Conservation (phyloP, 305 asterid genomes). For the Fraxinus greggii region DNA sequence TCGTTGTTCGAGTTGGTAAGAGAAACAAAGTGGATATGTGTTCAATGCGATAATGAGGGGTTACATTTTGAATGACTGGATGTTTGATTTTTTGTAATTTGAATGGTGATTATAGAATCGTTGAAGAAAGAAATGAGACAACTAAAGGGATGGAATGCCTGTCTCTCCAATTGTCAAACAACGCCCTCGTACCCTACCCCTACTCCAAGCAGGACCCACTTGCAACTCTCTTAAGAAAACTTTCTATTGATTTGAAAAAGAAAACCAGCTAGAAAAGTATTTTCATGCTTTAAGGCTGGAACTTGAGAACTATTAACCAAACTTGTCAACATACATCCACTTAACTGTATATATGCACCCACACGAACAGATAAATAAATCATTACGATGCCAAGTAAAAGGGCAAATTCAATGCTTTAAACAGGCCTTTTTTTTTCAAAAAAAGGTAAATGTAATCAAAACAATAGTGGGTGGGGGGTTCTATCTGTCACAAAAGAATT, state of each 20-base stretch:
- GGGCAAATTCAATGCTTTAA: background rate
- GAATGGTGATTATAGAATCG: background rate
- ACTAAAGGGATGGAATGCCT: background rate
- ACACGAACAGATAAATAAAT: background rate
- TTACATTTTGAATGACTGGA: background rate
- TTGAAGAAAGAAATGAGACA: background rate
- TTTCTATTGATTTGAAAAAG: background rate
- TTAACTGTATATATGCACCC: background rate
- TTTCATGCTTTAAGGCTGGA: slow-evolving; percentile 44
- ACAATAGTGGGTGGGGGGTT: slow-evolving; percentile 21
- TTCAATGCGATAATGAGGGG: background rate
- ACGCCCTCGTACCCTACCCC: background rate
- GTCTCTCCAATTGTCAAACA: background rate
- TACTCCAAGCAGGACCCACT: background rate
- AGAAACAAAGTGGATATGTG: background rate
- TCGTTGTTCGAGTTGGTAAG: background rate
- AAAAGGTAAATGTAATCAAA: slow-evolving; percentile 27
- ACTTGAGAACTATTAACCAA: slow-evolving; percentile 24
- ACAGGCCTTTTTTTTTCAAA: slow-evolving; percentile 13
- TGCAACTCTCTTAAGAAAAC: background rate
- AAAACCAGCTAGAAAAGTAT: slow-evolving; percentile 4
- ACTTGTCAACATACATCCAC: slow-evolving; percentile 8
- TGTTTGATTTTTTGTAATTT: background rate
- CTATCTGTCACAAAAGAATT: slow-evolving; percentile 33
- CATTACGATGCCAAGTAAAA: background rate